Conservation (phyloP, 1,139 yeast genomes). For the Torulaspora pretoriensis region DNA sequence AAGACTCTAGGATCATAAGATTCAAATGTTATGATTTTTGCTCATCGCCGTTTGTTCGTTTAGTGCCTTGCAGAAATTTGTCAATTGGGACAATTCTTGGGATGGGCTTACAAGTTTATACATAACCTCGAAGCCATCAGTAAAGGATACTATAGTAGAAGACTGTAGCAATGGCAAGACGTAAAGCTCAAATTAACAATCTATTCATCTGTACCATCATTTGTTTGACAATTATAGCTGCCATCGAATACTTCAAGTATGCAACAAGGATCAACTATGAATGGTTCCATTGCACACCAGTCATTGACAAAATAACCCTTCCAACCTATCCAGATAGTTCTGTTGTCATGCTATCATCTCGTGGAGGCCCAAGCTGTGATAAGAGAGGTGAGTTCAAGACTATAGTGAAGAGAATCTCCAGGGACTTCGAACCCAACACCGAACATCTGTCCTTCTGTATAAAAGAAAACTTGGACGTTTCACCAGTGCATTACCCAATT, state of each 20-base stretch:
- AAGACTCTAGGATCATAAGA: not conserved
- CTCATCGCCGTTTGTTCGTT: not conserved
- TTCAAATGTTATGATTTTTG: not conserved
- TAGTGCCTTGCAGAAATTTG: slow-evolving; percentile 1
- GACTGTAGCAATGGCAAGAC: slow-evolving; percentile 8
- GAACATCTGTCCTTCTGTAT: slow-evolving; percentile 37
- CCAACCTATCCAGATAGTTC: slow-evolving; percentile 25
- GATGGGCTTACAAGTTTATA: not conserved
- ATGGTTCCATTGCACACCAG: slow-evolving; percentile 43
- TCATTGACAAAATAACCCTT: slow-evolving; percentile 29
- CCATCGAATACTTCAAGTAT: slow-evolving; percentile 41
- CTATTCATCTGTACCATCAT: slow-evolving; percentile 32
- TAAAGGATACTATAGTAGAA: too few relatives aligned
- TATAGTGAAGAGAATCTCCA: slow-evolving; percentile 37
- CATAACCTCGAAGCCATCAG: too few relatives aligned
- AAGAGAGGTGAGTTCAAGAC: slow-evolving; percentile 42
- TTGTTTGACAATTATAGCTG: slow-evolving; percentile 37
- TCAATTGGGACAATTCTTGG: not conserved
- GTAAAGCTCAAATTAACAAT: slow-evolving; percentile 28
- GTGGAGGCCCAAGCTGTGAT: slow-evolving; percentile 43
- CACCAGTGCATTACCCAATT: slow-evolving; percentile 34
- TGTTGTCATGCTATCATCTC: slow-evolving; percentile 35
- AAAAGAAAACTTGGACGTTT: slow-evolving; percentile 28
- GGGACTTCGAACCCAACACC: slow-evolving; percentile 39
- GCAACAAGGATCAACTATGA: slow-evolving; percentile 40